These are phyloP conservation scores for Exophiala alcalophila DNA, from an alignment of 2,329 filamentous ascomycete species.

Conservation along the genomic window DNA sequence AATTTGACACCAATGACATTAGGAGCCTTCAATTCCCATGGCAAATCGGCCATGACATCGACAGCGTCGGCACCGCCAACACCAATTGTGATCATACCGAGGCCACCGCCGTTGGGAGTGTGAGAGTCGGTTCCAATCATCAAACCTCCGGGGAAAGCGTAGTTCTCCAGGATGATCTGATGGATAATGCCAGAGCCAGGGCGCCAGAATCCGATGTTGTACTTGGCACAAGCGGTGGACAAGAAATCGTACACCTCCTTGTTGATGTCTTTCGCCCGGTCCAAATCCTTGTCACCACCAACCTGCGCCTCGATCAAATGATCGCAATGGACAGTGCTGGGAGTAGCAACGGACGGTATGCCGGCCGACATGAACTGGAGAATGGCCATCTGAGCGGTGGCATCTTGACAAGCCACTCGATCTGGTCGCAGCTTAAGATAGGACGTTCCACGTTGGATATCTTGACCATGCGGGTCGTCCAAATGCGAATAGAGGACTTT, in stretches of 20 bases:
- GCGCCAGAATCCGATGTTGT: constrained; percentile 99
- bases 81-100: constrained; percentile 92
- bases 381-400: constrained; percentile 99
- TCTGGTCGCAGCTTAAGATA: constrained; percentile 97
- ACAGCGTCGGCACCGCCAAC: constrained; percentile 98
- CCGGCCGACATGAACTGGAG: constrained; percentile 99
- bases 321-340: constrained; percentile 95
- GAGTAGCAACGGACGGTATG: constrained; percentile 92
- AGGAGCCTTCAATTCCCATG: constrained; percentile 97
- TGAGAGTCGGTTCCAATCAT: constrained; percentile 98
- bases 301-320: constrained; percentile 98
- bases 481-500: constrained; percentile 99
- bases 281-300: constrained; percentile 90
- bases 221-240: constrained; percentile 90
- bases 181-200: constrained; percentile 99
- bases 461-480: constrained; percentile 92
- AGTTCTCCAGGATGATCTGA: constrained; percentile 98
- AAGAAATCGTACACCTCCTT: constrained; percentile 99
- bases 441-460: constrained; percentile 91
- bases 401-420: constrained; percentile 98
- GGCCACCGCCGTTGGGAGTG: constrained; percentile 85
- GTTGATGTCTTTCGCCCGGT: constrained; percentile 87
- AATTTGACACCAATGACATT: constrained; percentile 96
- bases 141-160: constrained; percentile 96
- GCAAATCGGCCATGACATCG: constrained; percentile 95